Conservation (phyloP, 495 filamentous ascomycete species). For the Extremus antarcticus region DNA sequence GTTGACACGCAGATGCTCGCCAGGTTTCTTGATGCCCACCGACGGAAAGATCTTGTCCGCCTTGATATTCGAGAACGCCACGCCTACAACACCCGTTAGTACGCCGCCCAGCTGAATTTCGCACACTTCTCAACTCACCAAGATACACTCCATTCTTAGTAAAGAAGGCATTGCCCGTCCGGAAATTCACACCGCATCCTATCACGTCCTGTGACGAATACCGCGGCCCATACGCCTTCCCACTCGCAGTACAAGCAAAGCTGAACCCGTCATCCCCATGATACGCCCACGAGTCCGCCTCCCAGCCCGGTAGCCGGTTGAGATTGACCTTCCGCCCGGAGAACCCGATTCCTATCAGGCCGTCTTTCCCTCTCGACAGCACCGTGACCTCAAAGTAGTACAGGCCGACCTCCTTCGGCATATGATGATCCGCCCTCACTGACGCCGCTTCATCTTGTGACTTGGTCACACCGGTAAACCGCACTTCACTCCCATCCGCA, state of each 20-base stretch:
- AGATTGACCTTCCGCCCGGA: conserved; percentile 61
- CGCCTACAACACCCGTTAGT: conserved; percentile 38
- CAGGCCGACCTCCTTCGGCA: conserved; percentile 85
- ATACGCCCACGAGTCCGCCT: conserved; percentile 92
- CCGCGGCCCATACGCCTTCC: conserved; percentile 64
- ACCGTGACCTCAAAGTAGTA: conserved; percentile 97
- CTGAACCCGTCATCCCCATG: conserved; percentile 92
- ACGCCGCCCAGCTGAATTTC: neutral
- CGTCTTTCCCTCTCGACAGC: conserved; percentile 71
- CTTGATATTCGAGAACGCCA: conserved; percentile 70
- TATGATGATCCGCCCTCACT: conserved; percentile 74
- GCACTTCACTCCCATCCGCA: conserved; percentile 66
- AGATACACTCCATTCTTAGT: conserved; percentile 82
- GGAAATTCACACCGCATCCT: conserved; percentile 90
- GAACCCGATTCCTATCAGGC: conserved; percentile 84
- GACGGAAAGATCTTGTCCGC: conserved; percentile 66
- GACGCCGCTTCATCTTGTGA: conserved; percentile 70
- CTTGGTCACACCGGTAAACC: conserved; percentile 53
- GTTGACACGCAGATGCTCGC: conserved; percentile 75
- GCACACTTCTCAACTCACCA: conserved; percentile 41
- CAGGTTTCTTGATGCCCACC: conserved; percentile 85
- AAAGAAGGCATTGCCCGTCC: conserved; percentile 77
- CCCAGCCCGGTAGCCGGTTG: conserved; percentile 86
- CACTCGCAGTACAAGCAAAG: conserved; percentile 63
- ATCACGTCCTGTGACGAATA: conserved; percentile 71